Base-by-base conservation (phyloP, 202 grass and related monocot genomes). In the Dendrocalamus latiflorus region DNA sequence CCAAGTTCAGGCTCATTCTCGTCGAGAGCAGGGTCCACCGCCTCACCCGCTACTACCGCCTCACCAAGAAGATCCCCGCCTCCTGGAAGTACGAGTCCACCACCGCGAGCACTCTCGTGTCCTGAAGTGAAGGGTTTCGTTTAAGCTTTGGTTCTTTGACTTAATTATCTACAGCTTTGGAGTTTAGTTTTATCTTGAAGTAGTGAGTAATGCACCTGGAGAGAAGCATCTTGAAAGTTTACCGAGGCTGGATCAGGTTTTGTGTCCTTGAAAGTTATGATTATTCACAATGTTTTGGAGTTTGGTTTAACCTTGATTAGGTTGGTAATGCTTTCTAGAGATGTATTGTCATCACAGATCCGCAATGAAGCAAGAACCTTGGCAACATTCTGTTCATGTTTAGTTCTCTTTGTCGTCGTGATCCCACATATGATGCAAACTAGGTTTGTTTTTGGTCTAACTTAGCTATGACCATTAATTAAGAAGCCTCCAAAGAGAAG, bases 21-120 rank as follows among this genome's bases (percentile, higher is more conserved):
- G 84, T 91, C 24, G 91, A 97, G 84, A 93, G 90, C 81, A 87
- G 93, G 90, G 88, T 96, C 56, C 93, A 96, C 74, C 91, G 91
- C 83, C 88, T 93, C 42, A n/a, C 86, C 70, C 90, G 88, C 80
- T 93, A 91, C 88, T 96, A 96, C 88, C 89, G 91, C 72, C 81
- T 89, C 65, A 65, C 84, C 84, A 93, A 96, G 91, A 93, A 96
- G 88, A 77, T 91, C 36, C 74, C 88, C 43, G 49, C 86, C 3
- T 21, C 55, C 65, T 88, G 39, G 16, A 93, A 89, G 76, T 96
- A 88, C 20, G 91, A 93, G 2, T 93, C 91, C 16, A 78, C 44
- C 74, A 85, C 86, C 45, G 93, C 88, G 3, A 91, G 88, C 84
- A 80, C 93, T 22, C 88, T 93, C 63, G 90, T 93, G 20, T 88